Base-by-base conservation (phyloP, 257 asterid species). In the Fraxinus cuspidata region DNA sequence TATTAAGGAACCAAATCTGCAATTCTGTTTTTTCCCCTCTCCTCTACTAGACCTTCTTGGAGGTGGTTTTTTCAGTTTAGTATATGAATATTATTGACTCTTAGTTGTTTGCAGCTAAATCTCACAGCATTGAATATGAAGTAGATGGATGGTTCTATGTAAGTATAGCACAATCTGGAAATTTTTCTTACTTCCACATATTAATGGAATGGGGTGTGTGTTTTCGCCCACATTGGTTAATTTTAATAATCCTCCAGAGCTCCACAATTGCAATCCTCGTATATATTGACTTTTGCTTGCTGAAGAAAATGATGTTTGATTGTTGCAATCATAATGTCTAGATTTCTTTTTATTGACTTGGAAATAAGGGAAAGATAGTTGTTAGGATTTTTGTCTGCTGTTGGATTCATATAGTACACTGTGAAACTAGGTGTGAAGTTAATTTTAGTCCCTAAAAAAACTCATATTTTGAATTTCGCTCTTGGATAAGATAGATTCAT, bases 141-240 rank as follows among this genome's bases (percentile, higher is more conserved):
- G 98, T 96, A 75, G 99, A 96, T 86, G 99, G 99, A 84, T 96
- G 99, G 99, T 96, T 81, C 83, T 91, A 90, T 81, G 98, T 96
- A 88, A 96, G 99, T 94, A 81, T 69, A 70, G 29, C 38, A 42
- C 81, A 56, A 25, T 67, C 77, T 77, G 66, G 66, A 77, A 72
- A 19, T 18, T 34, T 63, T 67, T 64, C 68, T 58, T 6, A 27
- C 32, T 38, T 65, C 8, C 56, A 7, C 31, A 64, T 35, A 37
- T 67, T 68, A 38, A 66, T 75, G 74, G 66, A 42, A 35, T 69
- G 75, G 27, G 16, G 35, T 31, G 69, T 56, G 40, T 60, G 27
- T 37, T 74, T 18, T 21, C 15, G 15, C 66, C 60, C 2, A n/a
- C 8, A 13, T 29, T 37, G 18, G 60, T 78, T 42, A 35, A 47